Percentiles rank a stretch among this genome's conserved stretches.
These are phyloP conservation scores for Neurospora pannonica DNA, from an alignment of 495 filamentous ascomycete genomes.

Conservation along the genomic window DNA sequence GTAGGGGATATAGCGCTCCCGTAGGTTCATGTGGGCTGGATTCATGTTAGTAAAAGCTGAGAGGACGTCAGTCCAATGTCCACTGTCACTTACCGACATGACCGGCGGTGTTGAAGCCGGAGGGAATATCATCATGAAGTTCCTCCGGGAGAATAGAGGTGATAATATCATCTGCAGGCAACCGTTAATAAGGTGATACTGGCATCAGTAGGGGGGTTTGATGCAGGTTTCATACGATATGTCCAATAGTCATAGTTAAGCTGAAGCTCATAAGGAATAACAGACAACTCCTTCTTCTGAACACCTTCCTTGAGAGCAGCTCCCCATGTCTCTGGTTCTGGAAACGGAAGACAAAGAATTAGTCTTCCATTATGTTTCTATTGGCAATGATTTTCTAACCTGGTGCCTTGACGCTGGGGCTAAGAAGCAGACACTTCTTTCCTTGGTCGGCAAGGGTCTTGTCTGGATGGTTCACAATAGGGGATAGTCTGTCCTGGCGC, in stretches of 20 bases:
- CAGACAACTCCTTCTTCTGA: conserved; percentile 48
- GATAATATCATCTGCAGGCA: conserved; percentile 65
- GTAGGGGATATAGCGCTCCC: conserved; percentile 67
- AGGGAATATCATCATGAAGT: conserved; percentile 63
- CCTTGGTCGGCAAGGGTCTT: conserved; percentile 40
- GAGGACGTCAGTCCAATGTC: background rate
- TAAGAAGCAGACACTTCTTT: conserved; percentile 65
- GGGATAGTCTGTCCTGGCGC: conserved; percentile 38
- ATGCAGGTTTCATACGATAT: conserved; percentile 50
- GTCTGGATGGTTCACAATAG: conserved; percentile 47
- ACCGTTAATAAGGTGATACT: conserved; percentile 3
- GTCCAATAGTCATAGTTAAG: conserved; percentile 82
- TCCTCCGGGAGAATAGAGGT: conserved; percentile 58
- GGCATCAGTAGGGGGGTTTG: background rate
- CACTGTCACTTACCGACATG: conserved; percentile 60
- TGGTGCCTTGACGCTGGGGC: conserved; percentile 55
- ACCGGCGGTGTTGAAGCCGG: conserved; percentile 75
- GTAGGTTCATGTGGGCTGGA: conserved; percentile 78
- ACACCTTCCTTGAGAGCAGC: conserved; percentile 58
- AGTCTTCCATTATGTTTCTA: conserved; percentile 3
- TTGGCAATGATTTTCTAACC: conserved; percentile 35
- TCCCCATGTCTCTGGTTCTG: conserved; percentile 70
- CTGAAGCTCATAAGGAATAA: conserved; percentile 64
- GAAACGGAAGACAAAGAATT: conserved; percentile 2
- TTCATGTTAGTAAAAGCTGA: background rate